These are phyloP conservation scores for Rubroboletus pulcherrimus DNA, from an alignment of 768 basidiomycete genomes.

Conservation along the genomic window DNA sequence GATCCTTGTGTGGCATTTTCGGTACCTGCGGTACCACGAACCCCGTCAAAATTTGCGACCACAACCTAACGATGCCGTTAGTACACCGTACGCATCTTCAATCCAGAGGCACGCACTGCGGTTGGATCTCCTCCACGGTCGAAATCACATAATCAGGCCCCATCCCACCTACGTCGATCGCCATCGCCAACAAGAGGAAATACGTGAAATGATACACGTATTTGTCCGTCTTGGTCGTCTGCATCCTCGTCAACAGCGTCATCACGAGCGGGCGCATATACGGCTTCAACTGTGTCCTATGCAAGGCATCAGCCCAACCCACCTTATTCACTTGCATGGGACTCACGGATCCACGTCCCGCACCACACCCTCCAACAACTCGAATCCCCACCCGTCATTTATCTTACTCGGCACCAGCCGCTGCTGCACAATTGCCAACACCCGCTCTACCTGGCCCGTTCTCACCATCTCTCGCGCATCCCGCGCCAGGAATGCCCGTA, in stretches of 20 bases:
- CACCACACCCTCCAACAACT: slow-evolving; percentile 77
- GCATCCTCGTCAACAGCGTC: slow-evolving; percentile 80
- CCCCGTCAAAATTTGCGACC: slow-evolving; percentile 72
- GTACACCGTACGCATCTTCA: background rate
- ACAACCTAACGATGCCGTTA: slow-evolving; percentile 45
- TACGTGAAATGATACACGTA: slow-evolving; percentile 79
- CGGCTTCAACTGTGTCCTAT: slow-evolving; percentile 59
- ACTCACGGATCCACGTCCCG: slow-evolving; percentile 73
- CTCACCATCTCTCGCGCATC: slow-evolving; percentile 66
- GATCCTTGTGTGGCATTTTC: slow-evolving; percentile 76
- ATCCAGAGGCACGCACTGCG: slow-evolving; percentile 47
- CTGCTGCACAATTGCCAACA: slow-evolving; percentile 88
- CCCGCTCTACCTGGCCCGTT: slow-evolving; percentile 66
- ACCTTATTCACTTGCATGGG: background rate
- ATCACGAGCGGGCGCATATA: slow-evolving; percentile 75
- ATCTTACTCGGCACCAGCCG: slow-evolving; percentile 81
- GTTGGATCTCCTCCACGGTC: slow-evolving; percentile 81
- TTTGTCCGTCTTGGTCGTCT: slow-evolving; percentile 84
- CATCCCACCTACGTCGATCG: slow-evolving; percentile 68
- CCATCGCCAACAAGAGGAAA: slow-evolving; percentile 74
- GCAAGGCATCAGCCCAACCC: background rate
- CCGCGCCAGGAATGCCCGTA: slow-evolving; percentile 77
- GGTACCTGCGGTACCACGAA: slow-evolving; percentile 80
- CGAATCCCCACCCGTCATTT: slow-evolving; percentile 91
- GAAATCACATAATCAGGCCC: slow-evolving; percentile 76